phyloP scores from a whole-genome alignment of 2,329 filamentous ascomycete genomes.

The Colletotrichum theobromicola region DNA sequence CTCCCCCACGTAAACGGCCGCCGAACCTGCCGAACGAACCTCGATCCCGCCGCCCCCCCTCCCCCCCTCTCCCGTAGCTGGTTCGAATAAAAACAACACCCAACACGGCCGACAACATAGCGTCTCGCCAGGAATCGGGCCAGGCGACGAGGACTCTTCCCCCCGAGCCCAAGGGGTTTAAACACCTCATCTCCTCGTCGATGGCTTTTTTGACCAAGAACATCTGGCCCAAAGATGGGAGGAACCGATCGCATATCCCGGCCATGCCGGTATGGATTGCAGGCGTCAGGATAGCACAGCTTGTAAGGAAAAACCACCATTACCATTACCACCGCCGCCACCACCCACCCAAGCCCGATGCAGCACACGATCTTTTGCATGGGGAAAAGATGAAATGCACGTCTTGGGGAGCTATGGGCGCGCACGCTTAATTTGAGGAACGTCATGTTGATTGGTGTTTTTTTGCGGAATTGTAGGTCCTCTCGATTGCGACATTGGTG shows the following conservation, averaged over 20 bases:
- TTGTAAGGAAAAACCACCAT: conserved; percentile 14
- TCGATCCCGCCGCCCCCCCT: background rate
- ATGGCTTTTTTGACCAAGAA: conserved; percentile 22
- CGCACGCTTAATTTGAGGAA: background rate
- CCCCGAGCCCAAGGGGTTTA: conserved; percentile 6
- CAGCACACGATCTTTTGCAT: background rate
- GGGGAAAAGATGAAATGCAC: background rate
- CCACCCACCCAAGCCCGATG: background rate
- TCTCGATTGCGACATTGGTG: conserved; percentile 19
- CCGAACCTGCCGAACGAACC: background rate
- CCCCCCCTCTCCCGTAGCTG: background rate
- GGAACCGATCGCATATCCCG: conserved; percentile 21
- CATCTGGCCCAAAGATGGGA: conserved; percentile 24
- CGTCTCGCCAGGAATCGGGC: conserved; percentile 13
- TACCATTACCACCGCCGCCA: background rate
- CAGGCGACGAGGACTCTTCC: conserved; percentile 14
- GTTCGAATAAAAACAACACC: background rate
- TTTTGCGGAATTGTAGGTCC: background rate
- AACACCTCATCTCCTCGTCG: conserved; percentile 3
- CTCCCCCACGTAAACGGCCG: background rate
- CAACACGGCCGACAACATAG: background rate
- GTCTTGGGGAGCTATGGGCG: background rate
- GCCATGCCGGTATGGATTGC: conserved; percentile 23
- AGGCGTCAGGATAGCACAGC: conserved; percentile 17
- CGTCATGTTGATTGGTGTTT: background rate